Percentiles rank a stretch among this genome's conserved stretches.
Evolutionary conservation across 495 filamentous ascomycete species (phyloP).

Genomic region (Tuber magnatum): DNA sequence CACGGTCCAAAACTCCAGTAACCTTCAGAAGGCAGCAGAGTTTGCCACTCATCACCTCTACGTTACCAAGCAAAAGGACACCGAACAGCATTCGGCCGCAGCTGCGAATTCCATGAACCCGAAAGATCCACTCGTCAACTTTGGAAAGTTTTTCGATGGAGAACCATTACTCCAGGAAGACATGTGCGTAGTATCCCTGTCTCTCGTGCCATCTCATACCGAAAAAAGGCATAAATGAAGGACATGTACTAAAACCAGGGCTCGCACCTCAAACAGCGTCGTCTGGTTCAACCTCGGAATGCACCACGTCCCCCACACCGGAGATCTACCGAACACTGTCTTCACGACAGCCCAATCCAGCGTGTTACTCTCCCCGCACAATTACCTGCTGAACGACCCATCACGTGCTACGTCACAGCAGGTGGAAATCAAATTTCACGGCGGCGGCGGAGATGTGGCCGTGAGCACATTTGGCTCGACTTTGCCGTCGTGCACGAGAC

Average conservation of each 20-base stretch:
- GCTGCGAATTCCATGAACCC: constrained; percentile 48
- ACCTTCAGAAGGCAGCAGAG: constrained; percentile 45
- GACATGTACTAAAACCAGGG: neutral
- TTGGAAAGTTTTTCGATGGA: constrained; percentile 51
- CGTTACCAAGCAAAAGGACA: constrained; percentile 50
- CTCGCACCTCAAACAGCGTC: constrained; percentile 33
- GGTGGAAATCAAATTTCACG: constrained; percentile 4
- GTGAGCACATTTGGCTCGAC: neutral
- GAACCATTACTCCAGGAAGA: constrained; percentile 52
- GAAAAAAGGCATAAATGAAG: neutral
- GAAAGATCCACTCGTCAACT: constrained; percentile 50
- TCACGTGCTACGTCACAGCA: constrained; percentile 35
- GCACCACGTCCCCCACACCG: constrained; percentile 54
- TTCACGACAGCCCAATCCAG: constrained; percentile 48
- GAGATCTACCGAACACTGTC: constrained; percentile 52
- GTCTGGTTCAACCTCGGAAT: constrained; percentile 54
- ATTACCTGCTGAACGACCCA: constrained; percentile 44
- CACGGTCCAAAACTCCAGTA: constrained; percentile 48
- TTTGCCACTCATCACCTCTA: constrained; percentile 51
- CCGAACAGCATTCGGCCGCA: constrained; percentile 47
- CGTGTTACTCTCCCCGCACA: constrained; percentile 48
- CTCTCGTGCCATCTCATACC: neutral
- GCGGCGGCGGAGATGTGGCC: neutral
- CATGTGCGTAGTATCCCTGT: constrained; percentile 35
- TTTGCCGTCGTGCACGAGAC: neutral